These are phyloP conservation scores for Cicer pinnatifidum DNA, from an alignment of 306 rosid genomes.

Conservation along the genomic window DNA sequence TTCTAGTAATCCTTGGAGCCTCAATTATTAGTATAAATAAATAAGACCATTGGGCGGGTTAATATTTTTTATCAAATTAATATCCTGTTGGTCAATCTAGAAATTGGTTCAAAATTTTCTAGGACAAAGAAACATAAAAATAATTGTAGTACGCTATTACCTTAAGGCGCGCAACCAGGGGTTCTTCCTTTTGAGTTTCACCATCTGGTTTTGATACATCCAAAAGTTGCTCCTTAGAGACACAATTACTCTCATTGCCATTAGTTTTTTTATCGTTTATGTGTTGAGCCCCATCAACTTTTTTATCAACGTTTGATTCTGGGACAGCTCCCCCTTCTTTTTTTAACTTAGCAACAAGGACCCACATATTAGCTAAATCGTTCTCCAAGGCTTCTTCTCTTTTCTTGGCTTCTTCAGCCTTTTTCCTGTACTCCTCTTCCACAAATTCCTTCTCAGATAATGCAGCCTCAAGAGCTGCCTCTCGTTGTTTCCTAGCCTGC, in stretches of 20 bases:
- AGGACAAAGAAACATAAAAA: constrained; percentile 10
- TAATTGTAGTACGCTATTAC: constrained; percentile 43
- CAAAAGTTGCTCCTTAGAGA: constrained; percentile 55
- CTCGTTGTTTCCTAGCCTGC: constrained; percentile 94
- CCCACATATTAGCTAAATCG: constrained; percentile 99
- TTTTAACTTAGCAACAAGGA: constrained; percentile 96
- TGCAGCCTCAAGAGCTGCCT: constrained; percentile 89
- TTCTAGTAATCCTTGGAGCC: neutral
- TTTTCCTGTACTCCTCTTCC: constrained; percentile 83
- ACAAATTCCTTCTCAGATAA: constrained; percentile 86
- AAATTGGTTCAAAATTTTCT: constrained; percentile 24
- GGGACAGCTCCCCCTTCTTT: constrained; percentile 77
- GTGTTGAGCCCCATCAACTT: constrained; percentile 55
- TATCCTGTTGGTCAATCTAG: neutral
- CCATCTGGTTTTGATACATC: constrained; percentile 62
- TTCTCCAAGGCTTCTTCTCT: constrained; percentile 95
- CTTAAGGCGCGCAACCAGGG: constrained; percentile 93
- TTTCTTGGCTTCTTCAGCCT: constrained; percentile 86
- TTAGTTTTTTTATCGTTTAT: constrained; percentile 49
- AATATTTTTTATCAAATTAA: constrained; percentile 11
- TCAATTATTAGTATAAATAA: neutral
- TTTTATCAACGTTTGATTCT: constrained; percentile 63
- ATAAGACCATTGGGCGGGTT: neutral
- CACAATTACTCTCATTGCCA: constrained; percentile 46
- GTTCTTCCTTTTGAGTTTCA: constrained; percentile 71